These are phyloP conservation scores for Tuber calosporum DNA, from an alignment of 495 filamentous ascomycete species.

Conservation along the genomic window DNA sequence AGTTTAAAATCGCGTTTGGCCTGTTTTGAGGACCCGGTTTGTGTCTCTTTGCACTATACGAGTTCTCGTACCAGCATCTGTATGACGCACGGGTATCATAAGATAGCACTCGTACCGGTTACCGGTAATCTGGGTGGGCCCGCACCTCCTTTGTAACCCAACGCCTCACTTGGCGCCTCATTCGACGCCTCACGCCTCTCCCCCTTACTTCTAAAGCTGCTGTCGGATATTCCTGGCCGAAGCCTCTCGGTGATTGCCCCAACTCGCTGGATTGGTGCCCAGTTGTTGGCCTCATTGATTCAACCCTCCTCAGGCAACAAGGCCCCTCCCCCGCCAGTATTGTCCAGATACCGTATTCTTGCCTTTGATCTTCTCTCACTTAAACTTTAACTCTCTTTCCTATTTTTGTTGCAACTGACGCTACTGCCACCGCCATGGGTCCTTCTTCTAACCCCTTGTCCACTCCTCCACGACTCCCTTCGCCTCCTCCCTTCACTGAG, in stretches of 20 bases:
- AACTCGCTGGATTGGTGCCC: background rate
- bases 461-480: constrained; percentile 40
- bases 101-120: too few relatives aligned
- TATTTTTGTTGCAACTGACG: background rate
- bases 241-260: background rate
- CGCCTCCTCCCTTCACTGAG: constrained; percentile 41
- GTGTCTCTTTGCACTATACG: too few relatives aligned
- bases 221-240: background rate
- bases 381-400: background rate
- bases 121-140: background rate
- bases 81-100: too few relatives aligned
- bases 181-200: background rate
- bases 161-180: background rate
- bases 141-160: background rate
- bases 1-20: too few relatives aligned
- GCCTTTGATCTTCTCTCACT: background rate
- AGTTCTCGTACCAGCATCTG: too few relatives aligned
- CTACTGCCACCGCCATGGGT: background rate
- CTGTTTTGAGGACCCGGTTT: too few relatives aligned
- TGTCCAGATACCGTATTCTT: background rate
- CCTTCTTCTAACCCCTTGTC: constrained; percentile 6
- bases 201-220: background rate
- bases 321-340: background rate
- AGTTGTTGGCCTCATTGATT: background rate
- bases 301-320: background rate